These are phyloP conservation scores for Tylopilus sp. DNA, from an alignment of 1,284 basidiomycete species.

Conservation along the genomic window DNA sequence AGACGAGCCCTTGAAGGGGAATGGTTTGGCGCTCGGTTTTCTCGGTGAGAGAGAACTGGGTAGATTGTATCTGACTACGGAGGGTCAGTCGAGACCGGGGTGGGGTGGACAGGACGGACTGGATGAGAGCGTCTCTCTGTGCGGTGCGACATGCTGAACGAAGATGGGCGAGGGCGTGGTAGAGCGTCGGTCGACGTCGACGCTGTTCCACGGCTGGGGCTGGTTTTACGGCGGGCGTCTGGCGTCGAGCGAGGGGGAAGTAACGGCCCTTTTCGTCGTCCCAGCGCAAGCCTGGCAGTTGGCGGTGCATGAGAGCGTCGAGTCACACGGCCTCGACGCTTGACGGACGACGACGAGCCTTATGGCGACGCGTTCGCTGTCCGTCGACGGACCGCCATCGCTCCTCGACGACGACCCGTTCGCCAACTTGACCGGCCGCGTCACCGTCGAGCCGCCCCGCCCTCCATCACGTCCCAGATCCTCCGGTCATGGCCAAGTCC, in stretches of 20 bases:
- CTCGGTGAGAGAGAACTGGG: conserved; percentile 37
- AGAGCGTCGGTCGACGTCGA: background rate
- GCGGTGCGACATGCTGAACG: conserved; percentile 14
- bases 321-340: background rate
- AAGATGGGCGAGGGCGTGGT: conserved; percentile 15
- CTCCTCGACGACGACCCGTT: conserved; percentile 67
- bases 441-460: conserved; percentile 22
- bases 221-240: background rate
- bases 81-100: background rate
- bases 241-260: conserved; percentile 35
- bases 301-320: conserved; percentile 37
- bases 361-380: too few species aligned
- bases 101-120: conserved; percentile 21
- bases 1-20: conserved; percentile 34
- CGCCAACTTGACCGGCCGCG: conserved; percentile 43
- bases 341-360: background rate
- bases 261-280: conserved; percentile 47
- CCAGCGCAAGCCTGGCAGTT: conserved; percentile 53
- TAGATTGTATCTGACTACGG: conserved; percentile 36
- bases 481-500: conserved; percentile 36
- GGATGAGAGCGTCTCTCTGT: conserved; percentile 25
- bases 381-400: too few species aligned
- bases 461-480: conserved; percentile 35
- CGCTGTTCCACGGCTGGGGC: background rate
- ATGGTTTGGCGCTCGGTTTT: conserved; percentile 23